Evolutionary conservation across 2,329 filamentous ascomycete species (phyloP), one percentile per base, ranked within the genome.

Genomic region (Colletotrichum spinosum): DNA sequence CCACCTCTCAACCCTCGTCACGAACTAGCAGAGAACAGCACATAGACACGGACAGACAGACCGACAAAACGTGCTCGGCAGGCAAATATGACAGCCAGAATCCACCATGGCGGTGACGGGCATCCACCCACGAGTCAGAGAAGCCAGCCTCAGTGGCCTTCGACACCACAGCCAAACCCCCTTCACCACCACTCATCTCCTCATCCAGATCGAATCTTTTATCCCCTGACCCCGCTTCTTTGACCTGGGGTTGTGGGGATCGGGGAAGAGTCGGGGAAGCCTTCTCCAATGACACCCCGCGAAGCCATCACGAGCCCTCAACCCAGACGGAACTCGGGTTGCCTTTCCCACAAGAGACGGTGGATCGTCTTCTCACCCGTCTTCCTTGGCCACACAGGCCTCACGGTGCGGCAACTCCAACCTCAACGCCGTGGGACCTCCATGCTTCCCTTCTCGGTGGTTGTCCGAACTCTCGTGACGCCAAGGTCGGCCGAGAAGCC

Each of bases 121-220:
- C 60, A 44, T 48, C 48, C 37, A 53, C 61, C 17, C 25, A 44
- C 56, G 61, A 61, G 61, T 64, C 61, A 60, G 55, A 50, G 39
- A 17, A 10, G n/a, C 11, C 42, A 17, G 38, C 10, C 54, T 46
- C 44, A 48, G 55, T 35, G 8, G 8, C n/a, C 8, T 33, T 25
- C 25, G 25, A 1, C 25, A 25, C 25, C 4, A 25, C 25, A 25
- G 4, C 25, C 25, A 25, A 25, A 25, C 25, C 4, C 4, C 25
- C 25, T 25, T 25, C 25, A 25, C 25, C 25, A 25, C 25, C 25
- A 25, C 25, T 1, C 25, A 1, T 25, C 25, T 25, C 25, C 25
- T 25, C 25, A 25, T 25, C 25, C 25, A 25, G 25, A 25, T 25
- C 25, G 25, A 25, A 4, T 25, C 25, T 25, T 25, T 4, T 25